phyloP scores from a whole-genome alignment of 176 grass and related monocot genomes.

The Elaeis guineensis region DNA sequence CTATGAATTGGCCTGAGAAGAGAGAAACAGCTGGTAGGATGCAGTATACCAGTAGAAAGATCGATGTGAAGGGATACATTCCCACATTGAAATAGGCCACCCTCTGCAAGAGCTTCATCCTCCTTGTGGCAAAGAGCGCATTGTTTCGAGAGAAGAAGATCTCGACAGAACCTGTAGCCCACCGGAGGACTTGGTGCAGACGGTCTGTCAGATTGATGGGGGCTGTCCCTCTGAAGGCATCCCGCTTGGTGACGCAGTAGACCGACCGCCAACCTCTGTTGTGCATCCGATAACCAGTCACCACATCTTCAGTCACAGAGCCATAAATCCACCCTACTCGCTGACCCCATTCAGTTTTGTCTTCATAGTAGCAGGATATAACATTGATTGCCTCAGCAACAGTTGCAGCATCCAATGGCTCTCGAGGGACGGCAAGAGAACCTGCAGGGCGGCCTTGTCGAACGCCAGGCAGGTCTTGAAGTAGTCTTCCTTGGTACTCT shows the following conservation, averaged over 20 bases:
- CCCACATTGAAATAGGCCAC: constrained; percentile 85
- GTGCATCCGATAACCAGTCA: constrained; percentile 97
- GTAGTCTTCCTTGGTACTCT: constrained; percentile 80
- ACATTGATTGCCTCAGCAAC: constrained; percentile 78
- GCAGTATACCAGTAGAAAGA: constrained; percentile 85
- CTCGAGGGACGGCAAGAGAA: constrained; percentile 59
- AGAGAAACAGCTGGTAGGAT: constrained; percentile 76
- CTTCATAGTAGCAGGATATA: constrained; percentile 94
- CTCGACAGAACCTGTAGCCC: constrained; percentile 95
- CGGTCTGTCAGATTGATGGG: constrained; percentile 92
- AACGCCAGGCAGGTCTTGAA: constrained; percentile 66
- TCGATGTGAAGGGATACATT: constrained; percentile 92
- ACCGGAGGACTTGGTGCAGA: constrained; percentile 84
- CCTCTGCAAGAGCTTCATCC: constrained; percentile 87
- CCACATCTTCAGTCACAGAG: constrained; percentile 89
- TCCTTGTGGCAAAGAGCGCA: constrained; percentile 58
- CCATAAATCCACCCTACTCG: constrained; percentile 94
- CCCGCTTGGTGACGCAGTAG: constrained; percentile 75
- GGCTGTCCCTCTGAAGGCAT: constrained; percentile 81
- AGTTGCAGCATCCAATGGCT: constrained; percentile 72
- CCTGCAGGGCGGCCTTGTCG: constrained; percentile 74
- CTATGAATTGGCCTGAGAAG: constrained; percentile 89
- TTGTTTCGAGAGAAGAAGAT: constrained; percentile 99
- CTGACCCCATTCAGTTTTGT: constrained; percentile 84
- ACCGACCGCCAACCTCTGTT: constrained; percentile 92